Conservation (phyloP, 108 stramenopile species). For the Cyclotella baltica region DNA sequence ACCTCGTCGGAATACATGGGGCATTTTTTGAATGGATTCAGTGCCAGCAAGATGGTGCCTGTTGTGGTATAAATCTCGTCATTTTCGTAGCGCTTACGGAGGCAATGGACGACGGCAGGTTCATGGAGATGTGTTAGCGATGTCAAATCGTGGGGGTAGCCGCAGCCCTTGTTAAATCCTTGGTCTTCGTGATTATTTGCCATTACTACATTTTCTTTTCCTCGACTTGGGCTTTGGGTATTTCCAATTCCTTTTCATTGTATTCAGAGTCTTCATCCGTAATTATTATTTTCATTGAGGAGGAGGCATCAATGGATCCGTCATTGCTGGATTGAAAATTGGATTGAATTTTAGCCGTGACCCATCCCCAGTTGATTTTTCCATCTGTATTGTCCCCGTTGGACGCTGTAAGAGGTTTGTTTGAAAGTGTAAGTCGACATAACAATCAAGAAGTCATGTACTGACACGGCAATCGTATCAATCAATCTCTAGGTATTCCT, state of each 20-base stretch:
- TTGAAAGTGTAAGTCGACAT: too few species aligned
- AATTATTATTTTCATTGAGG: conserved; percentile 18
- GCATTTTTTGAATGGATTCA: conserved; percentile 93
- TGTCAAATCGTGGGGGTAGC: conserved; percentile 71
- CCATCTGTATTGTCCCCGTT: conserved; percentile 12
- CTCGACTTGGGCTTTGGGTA: conserved; percentile 33
- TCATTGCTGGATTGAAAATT: conserved; percentile 10
- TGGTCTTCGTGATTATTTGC: conserved; percentile 31
- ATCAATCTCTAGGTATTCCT: too few species aligned
- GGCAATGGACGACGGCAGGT: conserved; percentile 87
- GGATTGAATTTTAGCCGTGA: conserved; percentile 19
- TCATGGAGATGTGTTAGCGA: conserved; percentile 82
- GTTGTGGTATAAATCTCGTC: conserved; percentile 93
- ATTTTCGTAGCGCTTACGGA: conserved; percentile 74
- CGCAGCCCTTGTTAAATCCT: background rate
- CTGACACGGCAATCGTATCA: too few species aligned
- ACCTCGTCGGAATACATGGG: conserved; percentile 67
- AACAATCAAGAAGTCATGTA: too few species aligned
- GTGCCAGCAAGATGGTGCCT: conserved; percentile 92
- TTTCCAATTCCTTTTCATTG: conserved; percentile 3
- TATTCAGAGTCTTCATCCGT: conserved; percentile 37
- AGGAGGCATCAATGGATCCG: conserved; percentile 11
- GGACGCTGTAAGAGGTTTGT: background rate
- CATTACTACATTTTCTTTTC: conserved; percentile 34
- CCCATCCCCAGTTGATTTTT: conserved; percentile 54